phyloP scores from a whole-genome alignment of 2,329 filamentous ascomycete genomes.

The Ophiostoma triangulosporum region DNA sequence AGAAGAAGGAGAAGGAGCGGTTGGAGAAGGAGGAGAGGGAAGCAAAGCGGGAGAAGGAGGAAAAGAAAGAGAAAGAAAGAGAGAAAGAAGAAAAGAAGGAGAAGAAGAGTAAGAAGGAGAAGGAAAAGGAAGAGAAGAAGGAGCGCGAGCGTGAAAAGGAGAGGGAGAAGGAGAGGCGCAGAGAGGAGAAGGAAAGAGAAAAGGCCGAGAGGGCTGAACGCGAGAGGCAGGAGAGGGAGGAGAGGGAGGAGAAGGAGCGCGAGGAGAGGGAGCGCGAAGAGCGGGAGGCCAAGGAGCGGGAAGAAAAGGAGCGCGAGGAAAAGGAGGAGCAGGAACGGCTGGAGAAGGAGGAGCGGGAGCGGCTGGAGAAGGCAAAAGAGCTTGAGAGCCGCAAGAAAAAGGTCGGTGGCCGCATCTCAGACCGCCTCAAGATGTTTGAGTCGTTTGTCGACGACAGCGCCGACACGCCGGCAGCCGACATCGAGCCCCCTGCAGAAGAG shows the following conservation, averaged over 20 bases:
- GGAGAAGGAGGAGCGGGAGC: not conserved
- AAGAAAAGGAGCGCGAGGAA: not conserved
- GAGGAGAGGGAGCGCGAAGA: not conserved
- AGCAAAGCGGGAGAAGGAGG: not conserved
- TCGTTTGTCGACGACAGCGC: slow-evolving; percentile 24
- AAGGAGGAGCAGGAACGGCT: not conserved
- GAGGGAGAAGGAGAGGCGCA: not conserved
- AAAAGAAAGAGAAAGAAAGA: not conserved
- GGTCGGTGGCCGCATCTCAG: slow-evolving; percentile 38
- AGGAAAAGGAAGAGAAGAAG: not conserved
- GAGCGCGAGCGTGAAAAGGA: not conserved
- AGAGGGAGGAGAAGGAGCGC: not conserved
- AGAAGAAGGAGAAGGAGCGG: not conserved
- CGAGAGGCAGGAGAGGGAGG: not conserved
- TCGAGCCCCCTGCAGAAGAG: slow-evolving; percentile 1
- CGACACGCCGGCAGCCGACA: slow-evolving; percentile 3
- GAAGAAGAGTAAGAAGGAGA: not conserved
- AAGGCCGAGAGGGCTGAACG: not conserved
- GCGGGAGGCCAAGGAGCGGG: not conserved
- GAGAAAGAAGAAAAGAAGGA: not conserved
- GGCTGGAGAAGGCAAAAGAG: not conserved
- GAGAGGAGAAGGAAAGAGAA: not conserved
- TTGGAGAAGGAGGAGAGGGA: not conserved
- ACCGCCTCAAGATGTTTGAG: slow-evolving; percentile 45
- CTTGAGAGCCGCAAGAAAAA: slow-evolving; percentile 25